Base-by-base conservation (phyloP, 2,329 filamentous ascomycete genomes). In the Talaromyces sp. region DNA sequence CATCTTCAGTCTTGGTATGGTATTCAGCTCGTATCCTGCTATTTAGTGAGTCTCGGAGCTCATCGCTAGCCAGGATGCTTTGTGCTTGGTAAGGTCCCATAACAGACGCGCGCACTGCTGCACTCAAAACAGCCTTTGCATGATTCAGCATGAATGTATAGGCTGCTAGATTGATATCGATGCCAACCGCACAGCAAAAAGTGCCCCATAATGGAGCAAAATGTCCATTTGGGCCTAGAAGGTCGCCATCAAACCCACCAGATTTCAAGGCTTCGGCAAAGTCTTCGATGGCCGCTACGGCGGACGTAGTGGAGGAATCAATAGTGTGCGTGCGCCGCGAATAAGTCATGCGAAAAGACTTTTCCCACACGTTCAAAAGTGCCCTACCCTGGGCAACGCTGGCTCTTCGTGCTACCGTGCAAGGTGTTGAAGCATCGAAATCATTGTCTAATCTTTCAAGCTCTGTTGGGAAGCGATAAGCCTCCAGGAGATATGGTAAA, bases 51-150 rank as follows among this genome's bases (percentile, higher is more conserved):
- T 75, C 74, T 68, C 84, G 81, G 65, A 88, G 66, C 58, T 75
- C 77, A 32, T 70, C 72, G 63, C 82, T 81, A 2, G 85, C 85
- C 49, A 88, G 73, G 30, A 87, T 73, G 25, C 75, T 80, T 66
- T 88, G 86, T 19, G 84, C 83, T 71, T 87, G 85, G 71, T 88
- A 88, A 0, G 86, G 85, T 0, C 86, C 86, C 81, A 88, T 82
- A 2, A 88, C 85, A 25, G 83, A 83, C 4, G 85, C 84, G 49
- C 86, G 77, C 51, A 88, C 85, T 0, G 82, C 85, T 3, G 86
- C 86, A 65, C 83, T 86, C 15, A 87, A 74, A 5, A 88, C 78
- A 0, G 85, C 84, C 66, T 87, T 85, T 4, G 84, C 84, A 71
- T 88, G 86, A 62, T 85, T 86, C 61, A 88, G 78, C 61, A 88